A percentile compares a stretch with the other conserved stretches of the same genome.
Evolutionary conservation across 441 rosid species (phyloP).

Genomic region (Mallotus repandus): DNA sequence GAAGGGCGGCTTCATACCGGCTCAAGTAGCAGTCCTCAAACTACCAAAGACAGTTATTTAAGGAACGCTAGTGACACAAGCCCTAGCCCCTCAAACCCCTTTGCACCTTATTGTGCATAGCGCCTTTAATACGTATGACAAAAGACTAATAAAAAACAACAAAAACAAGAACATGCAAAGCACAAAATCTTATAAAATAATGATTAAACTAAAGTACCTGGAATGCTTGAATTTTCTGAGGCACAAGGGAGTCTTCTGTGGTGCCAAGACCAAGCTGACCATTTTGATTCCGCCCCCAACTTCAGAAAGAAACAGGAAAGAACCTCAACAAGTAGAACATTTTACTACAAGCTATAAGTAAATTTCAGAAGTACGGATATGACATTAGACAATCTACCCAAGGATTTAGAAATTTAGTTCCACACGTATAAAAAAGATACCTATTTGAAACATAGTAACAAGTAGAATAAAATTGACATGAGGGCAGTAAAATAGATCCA

Average conservation of each 20-base stretch:
- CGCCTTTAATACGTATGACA: too few species aligned
- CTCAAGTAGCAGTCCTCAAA: neutral
- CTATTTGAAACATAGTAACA: neutral
- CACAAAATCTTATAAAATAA: neutral
- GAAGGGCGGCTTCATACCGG: neutral
- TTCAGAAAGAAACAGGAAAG: conserved; percentile 35
- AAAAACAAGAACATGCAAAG: neutral
- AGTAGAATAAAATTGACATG: neutral
- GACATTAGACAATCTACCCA: neutral
- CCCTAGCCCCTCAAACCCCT: too few species aligned
- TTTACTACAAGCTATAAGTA: neutral
- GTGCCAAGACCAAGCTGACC: conserved; percentile 98
- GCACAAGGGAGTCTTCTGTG: conserved; percentile 84
- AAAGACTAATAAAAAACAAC: neutral
- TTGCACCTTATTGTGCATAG: too few species aligned
- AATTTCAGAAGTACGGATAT: neutral
- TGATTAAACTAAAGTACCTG: conserved; percentile 48
- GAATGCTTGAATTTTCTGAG: conserved; percentile 86
- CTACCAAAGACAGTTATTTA: too few species aligned
- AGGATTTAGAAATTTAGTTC: neutral
- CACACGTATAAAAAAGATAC: neutral
- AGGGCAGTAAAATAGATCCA: neutral
- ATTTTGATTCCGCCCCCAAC: conserved; percentile 99
- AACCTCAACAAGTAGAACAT: conserved; percentile 10
- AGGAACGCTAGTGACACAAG: too few species aligned